Base-by-base conservation (phyloP, 441 rosid species). In the Populus hybrid region DNA sequence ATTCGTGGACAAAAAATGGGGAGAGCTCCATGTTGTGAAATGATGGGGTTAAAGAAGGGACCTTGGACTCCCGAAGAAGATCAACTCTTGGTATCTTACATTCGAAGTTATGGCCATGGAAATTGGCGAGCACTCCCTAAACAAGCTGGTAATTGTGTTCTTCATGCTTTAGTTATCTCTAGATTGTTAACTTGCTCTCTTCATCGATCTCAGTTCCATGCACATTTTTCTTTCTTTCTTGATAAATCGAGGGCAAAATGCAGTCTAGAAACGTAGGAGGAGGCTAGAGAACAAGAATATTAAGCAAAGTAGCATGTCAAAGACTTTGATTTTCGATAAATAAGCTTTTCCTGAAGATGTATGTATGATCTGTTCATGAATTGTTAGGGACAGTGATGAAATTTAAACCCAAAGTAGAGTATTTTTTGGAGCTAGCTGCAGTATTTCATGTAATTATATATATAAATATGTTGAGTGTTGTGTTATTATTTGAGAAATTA, bases 111-210 rank as follows among this genome's bases (percentile, higher is more conserved):
- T 10, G 91, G 90, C 67, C 89, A 89, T 66, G 36, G 75, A 28
- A 89, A 89, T 64, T 89, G 91, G 90, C 78, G 89, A 5, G 91
- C 89, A 5, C 90, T 89, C 30, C 89, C 89, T 0, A 89, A 78
- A 72, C 86, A 77, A 80, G 91, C 90, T 59, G 88, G 91, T 88
- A 46, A 64, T 16, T 67, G 6, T 53, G 46, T 38, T 42, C 18
- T 16, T 16, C n/a, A 18, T 18, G 2, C n/a, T 53, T 53, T 18
- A 53, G 18, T 53, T 53, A 2, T 53, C 21, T 50, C 21, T 53
- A 53, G 61, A 50, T 14, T 50, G 5, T 50, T 14, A 16, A 4
- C 20, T 16, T 50, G 57, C 20, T 14, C 7, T 50, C 57, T 53
- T 18, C 61, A n/a, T n/a, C n/a, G n/a, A 6, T 53, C 61, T 53